Evolutionary conservation across 768 basidiomycete species (phyloP).

Genomic region (Kwoniella bestiolae): DNA sequence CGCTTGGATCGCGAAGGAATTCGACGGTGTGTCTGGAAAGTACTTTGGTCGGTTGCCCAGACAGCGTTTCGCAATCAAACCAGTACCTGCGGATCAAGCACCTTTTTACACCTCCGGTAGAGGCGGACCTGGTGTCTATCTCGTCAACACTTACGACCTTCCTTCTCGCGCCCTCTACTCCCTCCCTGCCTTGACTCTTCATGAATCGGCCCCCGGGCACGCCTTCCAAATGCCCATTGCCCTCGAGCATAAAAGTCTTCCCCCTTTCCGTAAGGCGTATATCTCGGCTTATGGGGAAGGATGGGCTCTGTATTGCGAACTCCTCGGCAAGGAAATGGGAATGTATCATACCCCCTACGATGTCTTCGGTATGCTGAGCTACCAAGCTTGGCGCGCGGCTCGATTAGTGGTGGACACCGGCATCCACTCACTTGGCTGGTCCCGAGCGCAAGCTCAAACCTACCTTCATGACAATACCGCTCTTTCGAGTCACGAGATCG

Average conservation of each 20-base stretch:
- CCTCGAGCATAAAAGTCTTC: conserved; percentile 7
- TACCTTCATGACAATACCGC: conserved; percentile 21
- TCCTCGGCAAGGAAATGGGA: conserved; percentile 22
- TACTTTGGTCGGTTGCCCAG: conserved; percentile 24
- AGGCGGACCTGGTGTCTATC: conserved; percentile 26
- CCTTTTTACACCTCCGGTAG: conserved; percentile 26
- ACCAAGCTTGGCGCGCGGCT: conserved; percentile 25
- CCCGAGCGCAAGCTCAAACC: conserved; percentile 11
- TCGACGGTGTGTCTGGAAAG: conserved; percentile 23
- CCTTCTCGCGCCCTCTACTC: conserved; percentile 23
- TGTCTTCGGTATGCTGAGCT: conserved; percentile 24
- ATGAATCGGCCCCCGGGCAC: conserved; percentile 25
- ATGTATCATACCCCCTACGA: conserved; percentile 20
- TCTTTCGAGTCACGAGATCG: conserved; percentile 17
- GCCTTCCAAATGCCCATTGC: conserved; percentile 15
- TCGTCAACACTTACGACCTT: conserved; percentile 27
- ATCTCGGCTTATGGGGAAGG: conserved; percentile 24
- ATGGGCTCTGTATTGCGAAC: conserved; percentile 23
- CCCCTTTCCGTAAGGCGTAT: conserved; percentile 16
- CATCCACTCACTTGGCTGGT: conserved; percentile 19
- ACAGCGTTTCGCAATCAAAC: conserved; percentile 24
- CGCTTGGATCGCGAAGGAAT: conserved; percentile 28
- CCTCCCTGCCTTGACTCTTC: conserved; percentile 21
- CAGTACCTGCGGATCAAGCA: conserved; percentile 19
- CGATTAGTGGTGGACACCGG: conserved; percentile 22